Percentiles rank a stretch among this genome's conserved stretches.
phyloP scores from a whole-genome alignment of 177 flowering plant species.

The Telopea speciosissima region DNA sequence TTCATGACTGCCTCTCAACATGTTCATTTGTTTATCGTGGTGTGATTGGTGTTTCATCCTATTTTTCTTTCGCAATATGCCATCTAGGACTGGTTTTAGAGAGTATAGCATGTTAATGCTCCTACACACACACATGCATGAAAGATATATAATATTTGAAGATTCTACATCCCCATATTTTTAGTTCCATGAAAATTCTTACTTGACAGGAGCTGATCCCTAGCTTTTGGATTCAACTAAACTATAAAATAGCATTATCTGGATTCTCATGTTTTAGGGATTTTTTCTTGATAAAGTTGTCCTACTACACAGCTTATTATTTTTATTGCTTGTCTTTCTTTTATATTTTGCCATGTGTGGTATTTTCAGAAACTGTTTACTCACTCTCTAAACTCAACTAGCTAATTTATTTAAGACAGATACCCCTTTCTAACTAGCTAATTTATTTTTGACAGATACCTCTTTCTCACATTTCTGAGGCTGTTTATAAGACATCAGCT shows the following conservation, averaged over 20 bases:
- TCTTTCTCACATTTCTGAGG: constrained; percentile 57
- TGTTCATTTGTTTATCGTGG: not conserved
- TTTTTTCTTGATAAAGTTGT: no score
- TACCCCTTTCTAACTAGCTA: constrained; percentile 44
- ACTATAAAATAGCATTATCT: not conserved
- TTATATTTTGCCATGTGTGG: not conserved
- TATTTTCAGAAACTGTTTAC: no score
- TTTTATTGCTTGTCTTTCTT: no score
- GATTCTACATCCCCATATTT: not conserved
- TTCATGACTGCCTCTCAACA: no score
- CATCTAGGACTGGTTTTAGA: no score
- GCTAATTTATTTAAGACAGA: constrained; percentile 33
- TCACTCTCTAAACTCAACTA: not conserved
- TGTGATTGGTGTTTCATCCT: not conserved
- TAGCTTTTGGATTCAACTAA: not conserved
- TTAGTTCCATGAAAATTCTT: not conserved
- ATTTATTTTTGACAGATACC: constrained; percentile 50
- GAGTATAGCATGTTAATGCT: no score
- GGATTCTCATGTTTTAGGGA: not conserved
- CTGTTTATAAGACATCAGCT: constrained; percentile 71
- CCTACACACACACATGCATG: no score
- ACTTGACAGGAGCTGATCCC: not conserved
- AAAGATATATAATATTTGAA: no score
- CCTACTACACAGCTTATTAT: not conserved
- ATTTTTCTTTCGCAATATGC: not conserved